These are phyloP conservation scores for Erigeron canadensis DNA, from an alignment of 129 eudicot genomes.

Conservation along the genomic window DNA sequence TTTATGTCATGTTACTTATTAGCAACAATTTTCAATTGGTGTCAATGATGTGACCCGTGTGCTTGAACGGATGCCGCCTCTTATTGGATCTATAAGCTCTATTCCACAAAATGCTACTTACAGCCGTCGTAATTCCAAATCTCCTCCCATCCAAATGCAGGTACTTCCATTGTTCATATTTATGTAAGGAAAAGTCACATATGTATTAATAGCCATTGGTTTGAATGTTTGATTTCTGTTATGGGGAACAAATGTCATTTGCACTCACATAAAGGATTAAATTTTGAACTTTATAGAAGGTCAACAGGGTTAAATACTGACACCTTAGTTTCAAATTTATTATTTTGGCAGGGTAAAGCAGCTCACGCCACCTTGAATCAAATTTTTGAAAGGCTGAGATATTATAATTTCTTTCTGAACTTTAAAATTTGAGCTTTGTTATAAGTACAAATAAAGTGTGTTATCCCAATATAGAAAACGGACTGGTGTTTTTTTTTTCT, in stretches of 20 bases:
- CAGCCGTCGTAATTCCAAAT: constrained; percentile 13
- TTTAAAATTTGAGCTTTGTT: background rate
- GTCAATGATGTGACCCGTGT: constrained; percentile 84
- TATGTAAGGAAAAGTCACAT: background rate
- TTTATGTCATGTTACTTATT: constrained; percentile 4
- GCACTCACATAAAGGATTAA: background rate
- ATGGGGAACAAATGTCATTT: background rate
- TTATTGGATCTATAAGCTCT: constrained; percentile 19
- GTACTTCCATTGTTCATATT: constrained; percentile 13
- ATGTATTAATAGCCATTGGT: background rate
- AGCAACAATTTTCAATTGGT: constrained; percentile 82
- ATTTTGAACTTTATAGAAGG: background rate
- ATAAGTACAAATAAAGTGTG: background rate
- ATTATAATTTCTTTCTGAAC: background rate
- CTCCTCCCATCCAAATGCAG: constrained; percentile 23
- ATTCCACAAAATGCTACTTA: constrained; percentile 4
- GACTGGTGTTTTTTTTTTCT: background rate
- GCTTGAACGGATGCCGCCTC: constrained; percentile 71
- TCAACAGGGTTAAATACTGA: background rate
- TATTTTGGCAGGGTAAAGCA: background rate
- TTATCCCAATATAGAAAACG: background rate
- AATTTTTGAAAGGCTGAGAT: too few species aligned
- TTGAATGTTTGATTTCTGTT: background rate
- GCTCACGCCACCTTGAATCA: background rate
- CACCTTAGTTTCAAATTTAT: background rate